Percentiles rank a stretch among this genome's conserved stretches.
Conservation (phyloP, 202 grass and related monocot species). For the Hordeum pubiflorum region DNA sequence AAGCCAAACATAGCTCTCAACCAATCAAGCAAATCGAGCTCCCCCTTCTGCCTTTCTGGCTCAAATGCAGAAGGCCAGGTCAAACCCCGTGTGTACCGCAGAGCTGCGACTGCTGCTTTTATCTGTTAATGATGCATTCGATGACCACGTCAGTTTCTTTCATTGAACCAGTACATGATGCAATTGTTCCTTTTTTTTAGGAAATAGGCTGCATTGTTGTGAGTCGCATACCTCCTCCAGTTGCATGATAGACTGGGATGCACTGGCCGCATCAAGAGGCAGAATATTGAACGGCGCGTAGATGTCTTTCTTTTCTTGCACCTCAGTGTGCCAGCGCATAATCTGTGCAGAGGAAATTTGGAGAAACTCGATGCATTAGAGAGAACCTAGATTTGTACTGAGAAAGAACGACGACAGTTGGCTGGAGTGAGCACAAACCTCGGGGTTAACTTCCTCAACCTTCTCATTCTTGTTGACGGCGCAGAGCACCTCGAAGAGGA, state of each 20-base stretch:
- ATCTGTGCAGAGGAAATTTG: slow-evolving; percentile 46
- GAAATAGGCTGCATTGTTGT: slow-evolving; percentile 21
- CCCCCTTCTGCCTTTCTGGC: slow-evolving; percentile 71
- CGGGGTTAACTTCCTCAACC: slow-evolving; percentile 82
- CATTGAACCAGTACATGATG: slow-evolving; percentile 13
- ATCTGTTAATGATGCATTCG: slow-evolving; percentile 43
- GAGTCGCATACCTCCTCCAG: slow-evolving; percentile 63
- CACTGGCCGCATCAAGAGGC: slow-evolving; percentile 75
- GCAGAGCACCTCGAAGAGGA: slow-evolving; percentile 93
- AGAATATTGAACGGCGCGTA: slow-evolving; percentile 77
- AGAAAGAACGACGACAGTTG: neutral
- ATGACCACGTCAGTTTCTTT: neutral
- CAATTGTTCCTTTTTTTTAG: slow-evolving; percentile 33
- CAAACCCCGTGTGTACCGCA: slow-evolving; percentile 61
- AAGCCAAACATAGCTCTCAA: slow-evolving; percentile 96
- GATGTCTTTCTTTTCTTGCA: slow-evolving; percentile 94
- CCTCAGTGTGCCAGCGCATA: slow-evolving; percentile 58
- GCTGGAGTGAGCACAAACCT: slow-evolving; percentile 45
- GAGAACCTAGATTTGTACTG: slow-evolving; percentile 11
- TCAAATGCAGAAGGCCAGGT: slow-evolving; percentile 76
- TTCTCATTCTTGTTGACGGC: slow-evolving; percentile 93
- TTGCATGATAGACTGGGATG: slow-evolving; percentile 90
- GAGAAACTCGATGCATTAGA: slow-evolving; percentile 18
- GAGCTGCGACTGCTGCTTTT: slow-evolving; percentile 73
- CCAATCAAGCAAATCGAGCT: slow-evolving; percentile 90